phyloP scores from a whole-genome alignment of 805 yeast genomes.

The Middelhovenomyces tepae region DNA sequence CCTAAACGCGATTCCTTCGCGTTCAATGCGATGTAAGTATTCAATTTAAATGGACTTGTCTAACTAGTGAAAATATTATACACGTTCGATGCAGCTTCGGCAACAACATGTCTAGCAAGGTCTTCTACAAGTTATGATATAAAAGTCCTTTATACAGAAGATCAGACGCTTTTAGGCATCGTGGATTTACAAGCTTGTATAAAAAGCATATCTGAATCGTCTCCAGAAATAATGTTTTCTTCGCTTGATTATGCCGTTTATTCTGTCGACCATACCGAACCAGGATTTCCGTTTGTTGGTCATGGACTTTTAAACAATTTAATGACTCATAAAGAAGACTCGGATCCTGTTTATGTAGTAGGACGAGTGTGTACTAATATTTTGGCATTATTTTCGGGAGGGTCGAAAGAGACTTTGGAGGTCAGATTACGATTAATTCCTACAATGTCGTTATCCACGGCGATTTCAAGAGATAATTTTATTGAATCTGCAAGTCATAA shows the following conservation, averaged over 20 bases:
- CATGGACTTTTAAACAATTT: conserved; percentile 30
- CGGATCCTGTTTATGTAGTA: conserved; percentile 4
- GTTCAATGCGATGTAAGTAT: conserved; percentile 14
- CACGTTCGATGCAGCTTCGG: conserved; percentile 27
- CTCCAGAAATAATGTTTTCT: conserved; percentile 31
- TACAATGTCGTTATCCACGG: conserved; percentile 11
- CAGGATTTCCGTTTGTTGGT: conserved; percentile 31
- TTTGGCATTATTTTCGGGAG: conserved; percentile 17
- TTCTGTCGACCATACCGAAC: conserved; percentile 31
- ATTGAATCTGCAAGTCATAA: no score
- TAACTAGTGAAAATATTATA: conserved; percentile 31
- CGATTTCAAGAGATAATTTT: no score
- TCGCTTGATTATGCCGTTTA: conserved; percentile 33
- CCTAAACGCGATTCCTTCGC: no score
- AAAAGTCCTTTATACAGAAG: conserved; percentile 21
- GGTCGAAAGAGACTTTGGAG: conserved; percentile 22
- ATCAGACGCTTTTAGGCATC: conserved; percentile 19
- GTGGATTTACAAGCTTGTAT: conserved; percentile 27
- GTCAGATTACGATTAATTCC: conserved; percentile 22
- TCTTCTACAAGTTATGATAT: conserved; percentile 16
- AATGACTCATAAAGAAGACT: not conserved
- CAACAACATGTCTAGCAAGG: conserved; percentile 28
- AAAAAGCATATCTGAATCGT: conserved; percentile 24
- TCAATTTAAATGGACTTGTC: not conserved
- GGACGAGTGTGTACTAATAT: conserved; percentile 22